phyloP scores from a whole-genome alignment of 805 yeast species.

The Naumovozyma castellii region DNA sequence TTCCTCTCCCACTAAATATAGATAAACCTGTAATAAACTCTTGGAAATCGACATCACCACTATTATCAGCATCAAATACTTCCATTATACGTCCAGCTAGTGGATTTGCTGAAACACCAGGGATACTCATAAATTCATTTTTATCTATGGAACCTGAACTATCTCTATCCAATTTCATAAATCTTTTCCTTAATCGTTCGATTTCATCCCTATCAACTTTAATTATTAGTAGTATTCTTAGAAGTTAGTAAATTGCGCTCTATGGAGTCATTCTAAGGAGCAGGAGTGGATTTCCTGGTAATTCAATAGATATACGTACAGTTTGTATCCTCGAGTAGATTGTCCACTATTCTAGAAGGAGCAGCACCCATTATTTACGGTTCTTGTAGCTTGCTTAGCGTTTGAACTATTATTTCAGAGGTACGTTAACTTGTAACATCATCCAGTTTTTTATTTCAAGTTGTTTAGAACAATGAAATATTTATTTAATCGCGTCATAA shows the following conservation, averaged over 20 bases:
- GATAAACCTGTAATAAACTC: constrained; percentile 85
- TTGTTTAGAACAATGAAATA: too few species aligned
- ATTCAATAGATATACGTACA: constrained; percentile 42
- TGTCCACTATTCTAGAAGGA: constrained; percentile 54
- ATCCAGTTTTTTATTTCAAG: too few species aligned
- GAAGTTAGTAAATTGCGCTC: too few species aligned
- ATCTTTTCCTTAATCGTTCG: constrained; percentile 81
- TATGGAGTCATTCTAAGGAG: too few species aligned
- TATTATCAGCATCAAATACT: constrained; percentile 85
- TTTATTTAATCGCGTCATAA: too few species aligned
- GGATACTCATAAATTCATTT: constrained; percentile 82
- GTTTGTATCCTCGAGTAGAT: constrained; percentile 70
- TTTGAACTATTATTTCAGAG: too few species aligned
- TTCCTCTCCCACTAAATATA: constrained; percentile 78
- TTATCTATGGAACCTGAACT: constrained; percentile 87
- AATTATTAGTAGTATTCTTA: constrained; percentile 3
- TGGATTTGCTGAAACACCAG: constrained; percentile 87
- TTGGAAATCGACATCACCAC: constrained; percentile 90
- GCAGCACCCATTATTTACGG: constrained; percentile 44
- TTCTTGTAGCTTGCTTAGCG: too few species aligned
- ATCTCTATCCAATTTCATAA: constrained; percentile 91
- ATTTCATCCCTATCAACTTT: constrained; percentile 80
- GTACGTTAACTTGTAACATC: too few species aligned
- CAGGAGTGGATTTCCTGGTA: too few species aligned
- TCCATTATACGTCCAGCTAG: constrained; percentile 84